These are phyloP conservation scores for Zanthoxylum bungeanum DNA, from an alignment of 345 rosid genomes.

Conservation along the genomic window DNA sequence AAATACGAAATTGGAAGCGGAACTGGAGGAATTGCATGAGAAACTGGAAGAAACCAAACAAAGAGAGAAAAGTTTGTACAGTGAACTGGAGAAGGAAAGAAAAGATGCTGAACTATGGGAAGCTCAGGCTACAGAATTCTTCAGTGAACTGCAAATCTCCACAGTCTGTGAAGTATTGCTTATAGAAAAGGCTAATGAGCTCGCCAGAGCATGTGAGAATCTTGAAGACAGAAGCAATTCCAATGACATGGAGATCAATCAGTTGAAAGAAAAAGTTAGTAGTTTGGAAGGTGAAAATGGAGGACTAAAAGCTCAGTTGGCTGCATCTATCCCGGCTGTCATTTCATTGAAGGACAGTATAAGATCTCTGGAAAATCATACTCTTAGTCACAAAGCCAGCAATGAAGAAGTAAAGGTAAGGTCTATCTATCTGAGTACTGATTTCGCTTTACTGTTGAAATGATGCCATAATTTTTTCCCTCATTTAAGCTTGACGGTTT, in stretches of 20 bases:
- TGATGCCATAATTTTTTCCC: background rate
- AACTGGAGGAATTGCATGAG: slow-evolving; percentile 37
- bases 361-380: slow-evolving; percentile 58
- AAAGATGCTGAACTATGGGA: slow-evolving; percentile 54
- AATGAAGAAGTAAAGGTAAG: slow-evolving; percentile 50
- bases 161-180: slow-evolving; percentile 50
- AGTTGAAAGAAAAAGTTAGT: slow-evolving; percentile 53
- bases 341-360: slow-evolving; percentile 55
- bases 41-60: slow-evolving; percentile 46
- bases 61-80: slow-evolving; percentile 48
- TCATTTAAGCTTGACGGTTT: background rate
- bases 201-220: slow-evolving; percentile 38
- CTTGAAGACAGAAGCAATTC: slow-evolving; percentile 37
- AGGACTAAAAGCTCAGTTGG: slow-evolving; percentile 49
- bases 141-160: slow-evolving; percentile 53
- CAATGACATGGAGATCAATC: slow-evolving; percentile 45
- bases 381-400: slow-evolving; percentile 27
- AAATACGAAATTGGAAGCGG: slow-evolving; percentile 46
- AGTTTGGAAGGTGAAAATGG: slow-evolving; percentile 55
- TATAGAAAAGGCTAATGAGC: slow-evolving; percentile 57
- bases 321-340: slow-evolving; percentile 51
- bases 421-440: background rate
- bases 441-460: slow-evolving; percentile 5
- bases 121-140: slow-evolving; percentile 46
- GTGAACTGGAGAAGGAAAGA: slow-evolving; percentile 44